Evolutionary conservation across 2,329 filamentous ascomycete species (phyloP), one percentile per base, ranked within the genome.

Genomic region (Leptographium radiaticola): DNA sequence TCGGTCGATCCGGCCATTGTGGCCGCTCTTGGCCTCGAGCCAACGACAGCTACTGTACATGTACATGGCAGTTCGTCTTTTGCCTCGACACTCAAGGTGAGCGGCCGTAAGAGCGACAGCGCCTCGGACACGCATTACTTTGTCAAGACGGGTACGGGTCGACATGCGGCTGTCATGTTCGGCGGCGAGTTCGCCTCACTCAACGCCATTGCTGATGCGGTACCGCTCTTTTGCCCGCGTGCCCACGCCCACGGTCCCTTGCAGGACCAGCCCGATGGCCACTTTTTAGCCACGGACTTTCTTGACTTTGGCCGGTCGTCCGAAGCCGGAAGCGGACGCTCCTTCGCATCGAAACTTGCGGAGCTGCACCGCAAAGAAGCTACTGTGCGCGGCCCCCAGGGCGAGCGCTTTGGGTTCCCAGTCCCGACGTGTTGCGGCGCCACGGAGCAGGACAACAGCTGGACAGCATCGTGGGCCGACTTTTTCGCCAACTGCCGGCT

Each of bases 371-470:
- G 79, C 2, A 88, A 83, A 1, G 80, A 85, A 0, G 87, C 86
- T 0, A 83, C 83, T 1, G 66, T 76, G 12, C 40, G 31, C 3
- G 80, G 79, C 0, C 83, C 83, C 1, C 66, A 77, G 7, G 72
- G 64, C 40, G 80, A 81, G 3, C 73, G 82, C 68, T 96, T 91
- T 60, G 91, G 91, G 2, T 96, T 96, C 63, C 86, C 87, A 0
- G 83, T 85, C 0, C 71, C 85, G 1, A 96, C 90, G 0, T 95
- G 87, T 68, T 96, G 91, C 67, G 90, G 90, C 2, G 80, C 87
- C 47, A 93, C 88, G 9, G 77, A 77, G 43, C 91, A 96, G 68
- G 80, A 89, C 49, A 97, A 96, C 64, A 70, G 70, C 0, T 95
- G 79, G 70, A 77, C 74, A 49, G 69, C 73, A 7, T 85, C 80